phyloP scores from a whole-genome alignment of 2,329 filamentous ascomycete genomes.

The Penicillium janthinellum region DNA sequence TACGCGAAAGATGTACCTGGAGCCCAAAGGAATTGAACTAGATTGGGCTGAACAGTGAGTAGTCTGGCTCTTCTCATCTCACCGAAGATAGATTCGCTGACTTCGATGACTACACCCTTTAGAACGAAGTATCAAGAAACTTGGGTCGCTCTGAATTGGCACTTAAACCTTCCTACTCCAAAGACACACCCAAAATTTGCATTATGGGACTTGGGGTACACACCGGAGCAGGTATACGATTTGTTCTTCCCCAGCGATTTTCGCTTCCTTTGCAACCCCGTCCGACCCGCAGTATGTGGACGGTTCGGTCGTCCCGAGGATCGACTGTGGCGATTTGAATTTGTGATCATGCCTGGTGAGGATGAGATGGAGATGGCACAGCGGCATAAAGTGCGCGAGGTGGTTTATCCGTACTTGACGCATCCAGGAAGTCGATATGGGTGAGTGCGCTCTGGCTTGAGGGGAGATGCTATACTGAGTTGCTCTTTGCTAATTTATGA shows the following conservation, averaged over 20 bases:
- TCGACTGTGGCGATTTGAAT: constrained; percentile 20
- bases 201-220: constrained; percentile 51
- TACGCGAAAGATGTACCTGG: constrained; percentile 51
- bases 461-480: neutral
- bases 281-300: constrained; percentile 48
- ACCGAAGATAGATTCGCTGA: constrained; percentile 1
- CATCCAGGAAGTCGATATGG: constrained; percentile 31
- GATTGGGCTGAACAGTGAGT: constrained; percentile 31
- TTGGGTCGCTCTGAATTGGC: constrained; percentile 54
- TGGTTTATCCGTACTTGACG: constrained; percentile 31
- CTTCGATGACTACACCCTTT: neutral
- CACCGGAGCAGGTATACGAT: constrained; percentile 52
- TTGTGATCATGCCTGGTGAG: too few relatives aligned
- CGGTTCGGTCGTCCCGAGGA: constrained; percentile 47
- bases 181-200: constrained; percentile 53
- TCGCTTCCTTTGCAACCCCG: constrained; percentile 49
- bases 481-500: neutral
- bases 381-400: constrained; percentile 20
- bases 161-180: constrained; percentile 48
- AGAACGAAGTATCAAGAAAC: constrained; percentile 31
- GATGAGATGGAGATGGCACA: constrained; percentile 28
- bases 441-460: constrained; percentile 8
- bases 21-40: constrained; percentile 44
- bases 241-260: constrained; percentile 50
- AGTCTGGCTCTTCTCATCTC: neutral